Evolutionary conservation across 108 stramenopile genomes (phyloP), one percentile per base, ranked within the genome.

Genomic region (Skeletonema tropicum): DNA sequence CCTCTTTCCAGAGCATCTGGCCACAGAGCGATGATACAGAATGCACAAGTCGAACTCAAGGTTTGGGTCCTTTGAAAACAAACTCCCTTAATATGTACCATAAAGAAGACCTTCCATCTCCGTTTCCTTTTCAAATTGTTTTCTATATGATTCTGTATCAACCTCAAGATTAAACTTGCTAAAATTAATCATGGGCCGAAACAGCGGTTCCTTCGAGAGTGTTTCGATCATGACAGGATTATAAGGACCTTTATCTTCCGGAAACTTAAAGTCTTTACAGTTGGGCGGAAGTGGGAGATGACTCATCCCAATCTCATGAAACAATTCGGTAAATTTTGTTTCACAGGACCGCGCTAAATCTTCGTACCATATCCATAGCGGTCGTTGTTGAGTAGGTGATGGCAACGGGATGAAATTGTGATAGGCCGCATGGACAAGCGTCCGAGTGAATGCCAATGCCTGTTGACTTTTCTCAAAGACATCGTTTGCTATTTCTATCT

Each of bases 281-380:
- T 19, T 49, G 17, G 48, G 19, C 17, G 48, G 48, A 49, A 19
- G n/a, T 7, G n/a, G 48, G 7, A 49, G 48, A 49, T 49, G 48
- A 49, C 48, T 7, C 48, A 49, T 49, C 6, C 48, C 48, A 49
- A 49, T 49, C 48, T 49, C 48, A 5, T 49, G 6, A 7, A 49
- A 49, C 48, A 49, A 21, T 7, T 49, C 48, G 7, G 48, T 6
- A 49, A 21, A 49, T 19, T 49, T 49, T 0, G 0, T 17, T 49
- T 49, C 48, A 5, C 48, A 49, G 2, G 48, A 49, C 48, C 48
- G 48, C 0, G 2, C 17, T 49, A 49, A 49, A 49, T 49, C 48
- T 49, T 49, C 48, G 48, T 17, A 49, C 48, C 48, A 49, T 6
- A 49, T 49, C 48, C 48, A 49, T 21, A 49, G 48, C 48, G 48